A percentile compares a stretch with the other conserved stretches of the same genome.
These are phyloP conservation scores for Phytophthora quininea DNA, from an alignment of 352 stramenopile genomes.

Conservation along the genomic window DNA sequence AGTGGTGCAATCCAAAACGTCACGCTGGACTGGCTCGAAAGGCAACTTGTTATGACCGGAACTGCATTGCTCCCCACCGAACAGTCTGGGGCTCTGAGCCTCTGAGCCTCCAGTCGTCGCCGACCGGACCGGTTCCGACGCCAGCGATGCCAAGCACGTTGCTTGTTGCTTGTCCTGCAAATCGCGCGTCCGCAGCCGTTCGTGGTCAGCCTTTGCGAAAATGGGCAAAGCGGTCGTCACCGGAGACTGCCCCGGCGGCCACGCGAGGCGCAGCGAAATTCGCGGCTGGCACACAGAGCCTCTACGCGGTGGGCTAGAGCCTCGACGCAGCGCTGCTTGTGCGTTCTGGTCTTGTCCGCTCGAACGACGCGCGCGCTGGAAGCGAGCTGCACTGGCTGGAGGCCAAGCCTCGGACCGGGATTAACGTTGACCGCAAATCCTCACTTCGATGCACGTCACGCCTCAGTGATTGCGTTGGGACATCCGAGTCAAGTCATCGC, in stretches of 20 bases:
- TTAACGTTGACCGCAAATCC: neutral
- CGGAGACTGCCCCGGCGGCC: neutral
- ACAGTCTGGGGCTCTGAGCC: too few relatives aligned
- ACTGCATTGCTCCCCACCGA: too few relatives aligned
- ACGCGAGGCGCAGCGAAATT: neutral
- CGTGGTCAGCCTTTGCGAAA: neutral
- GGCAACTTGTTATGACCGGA: neutral
- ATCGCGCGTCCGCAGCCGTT: too few relatives aligned
- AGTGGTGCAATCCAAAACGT: too few relatives aligned
- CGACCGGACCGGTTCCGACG: too few relatives aligned
- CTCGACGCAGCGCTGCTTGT: neutral
- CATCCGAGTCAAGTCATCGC: neutral
- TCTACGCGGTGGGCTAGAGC: neutral
- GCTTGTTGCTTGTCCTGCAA: too few relatives aligned
- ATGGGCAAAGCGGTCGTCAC: neutral
- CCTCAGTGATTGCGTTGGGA: neutral
- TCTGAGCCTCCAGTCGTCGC: too few relatives aligned
- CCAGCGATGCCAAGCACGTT: too few relatives aligned
- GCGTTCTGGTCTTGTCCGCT: neutral
- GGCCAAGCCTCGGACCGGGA: too few relatives aligned
- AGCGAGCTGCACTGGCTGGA: too few relatives aligned
- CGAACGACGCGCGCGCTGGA: too few relatives aligned
- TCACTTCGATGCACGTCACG: conserved; percentile 2
- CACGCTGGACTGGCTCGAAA: neutral
- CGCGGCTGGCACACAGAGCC: neutral